These are phyloP conservation scores for Penicillium paneum DNA, from an alignment of 2,329 filamentous ascomycete species.

Conservation along the genomic window DNA sequence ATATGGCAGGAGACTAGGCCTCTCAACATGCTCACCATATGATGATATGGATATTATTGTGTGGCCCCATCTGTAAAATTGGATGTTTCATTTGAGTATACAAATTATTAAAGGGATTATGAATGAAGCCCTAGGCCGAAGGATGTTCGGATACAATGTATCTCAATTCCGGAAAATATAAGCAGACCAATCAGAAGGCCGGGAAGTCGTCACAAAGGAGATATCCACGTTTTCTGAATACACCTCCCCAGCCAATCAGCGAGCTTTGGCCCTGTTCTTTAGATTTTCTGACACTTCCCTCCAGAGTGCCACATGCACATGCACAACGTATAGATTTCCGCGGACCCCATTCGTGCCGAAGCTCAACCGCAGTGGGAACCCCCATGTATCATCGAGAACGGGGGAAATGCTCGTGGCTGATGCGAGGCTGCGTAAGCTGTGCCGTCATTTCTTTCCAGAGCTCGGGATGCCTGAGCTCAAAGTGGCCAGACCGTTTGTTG, in stretches of 20 bases:
- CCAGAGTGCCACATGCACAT: neutral
- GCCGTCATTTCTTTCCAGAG: neutral
- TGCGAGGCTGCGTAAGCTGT: conserved; percentile 5
- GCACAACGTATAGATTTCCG: neutral
- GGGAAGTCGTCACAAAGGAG: too few relatives aligned
- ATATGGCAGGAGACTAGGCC: too few relatives aligned
- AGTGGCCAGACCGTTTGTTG: conserved; percentile 7
- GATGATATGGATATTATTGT: too few relatives aligned
- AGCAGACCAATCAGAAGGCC: too few relatives aligned
- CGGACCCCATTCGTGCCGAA: neutral
- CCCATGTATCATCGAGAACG: neutral
- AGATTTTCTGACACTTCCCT: neutral
- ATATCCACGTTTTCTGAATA: too few relatives aligned
- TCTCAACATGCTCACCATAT: too few relatives aligned
- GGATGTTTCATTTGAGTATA: too few relatives aligned
- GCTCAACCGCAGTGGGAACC: neutral
- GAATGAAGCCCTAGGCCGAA: too few relatives aligned
- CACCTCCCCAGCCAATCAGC: neutral
- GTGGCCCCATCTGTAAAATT: too few relatives aligned
- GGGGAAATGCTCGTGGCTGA: neutral
- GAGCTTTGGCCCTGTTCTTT: neutral
- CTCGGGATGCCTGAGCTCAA: conserved; percentile 1
- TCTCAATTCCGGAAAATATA: too few relatives aligned
- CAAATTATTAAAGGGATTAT: too few relatives aligned
- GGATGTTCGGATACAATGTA: too few relatives aligned